A percentile compares a stretch with the other conserved stretches of the same genome.
Conservation (phyloP, 768 basidiomycete genomes). For the Pilatotrama ljubarskyi region DNA sequence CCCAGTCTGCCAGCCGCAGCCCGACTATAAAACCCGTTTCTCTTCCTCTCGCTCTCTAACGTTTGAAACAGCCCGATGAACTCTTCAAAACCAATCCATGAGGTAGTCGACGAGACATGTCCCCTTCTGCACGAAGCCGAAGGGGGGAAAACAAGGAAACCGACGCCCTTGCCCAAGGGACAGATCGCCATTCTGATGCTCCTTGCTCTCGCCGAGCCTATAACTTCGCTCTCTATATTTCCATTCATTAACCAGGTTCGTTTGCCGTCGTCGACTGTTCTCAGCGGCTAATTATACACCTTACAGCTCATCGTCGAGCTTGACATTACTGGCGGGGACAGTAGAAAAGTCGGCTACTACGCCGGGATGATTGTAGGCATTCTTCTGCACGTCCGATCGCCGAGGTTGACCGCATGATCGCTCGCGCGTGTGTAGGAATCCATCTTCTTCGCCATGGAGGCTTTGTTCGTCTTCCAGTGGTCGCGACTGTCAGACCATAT, state of each 20-base stretch:
- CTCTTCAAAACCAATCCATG: background rate
- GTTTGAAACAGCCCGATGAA: background rate
- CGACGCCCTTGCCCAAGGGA: conserved; percentile 44
- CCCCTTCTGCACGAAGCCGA: background rate
- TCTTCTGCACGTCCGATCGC: background rate
- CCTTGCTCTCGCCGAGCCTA: conserved; percentile 47
- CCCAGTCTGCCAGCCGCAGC: no score
- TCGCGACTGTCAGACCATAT: conserved; percentile 47
- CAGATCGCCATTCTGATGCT: conserved; percentile 48
- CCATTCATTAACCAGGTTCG: conserved; percentile 52
- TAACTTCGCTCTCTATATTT: conserved; percentile 45
- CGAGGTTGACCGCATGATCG: background rate
- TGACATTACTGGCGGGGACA: conserved; percentile 44
- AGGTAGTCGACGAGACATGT: background rate
- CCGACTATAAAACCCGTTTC: no score
- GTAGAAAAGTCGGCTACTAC: conserved; percentile 48
- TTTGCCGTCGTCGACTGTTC: background rate
- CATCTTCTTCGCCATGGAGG: conserved; percentile 47
- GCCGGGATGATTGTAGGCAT: conserved; percentile 48
- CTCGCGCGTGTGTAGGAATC: conserved; percentile 40
- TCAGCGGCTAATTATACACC: background rate
- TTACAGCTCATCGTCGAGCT: conserved; percentile 44
- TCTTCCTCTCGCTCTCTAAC: background rate
- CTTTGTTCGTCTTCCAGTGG: conserved; percentile 49
- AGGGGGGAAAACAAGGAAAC: background rate